These are phyloP conservation scores for Fusarium piperis DNA, from an alignment of 2,329 filamentous ascomycete genomes.

Conservation along the genomic window DNA sequence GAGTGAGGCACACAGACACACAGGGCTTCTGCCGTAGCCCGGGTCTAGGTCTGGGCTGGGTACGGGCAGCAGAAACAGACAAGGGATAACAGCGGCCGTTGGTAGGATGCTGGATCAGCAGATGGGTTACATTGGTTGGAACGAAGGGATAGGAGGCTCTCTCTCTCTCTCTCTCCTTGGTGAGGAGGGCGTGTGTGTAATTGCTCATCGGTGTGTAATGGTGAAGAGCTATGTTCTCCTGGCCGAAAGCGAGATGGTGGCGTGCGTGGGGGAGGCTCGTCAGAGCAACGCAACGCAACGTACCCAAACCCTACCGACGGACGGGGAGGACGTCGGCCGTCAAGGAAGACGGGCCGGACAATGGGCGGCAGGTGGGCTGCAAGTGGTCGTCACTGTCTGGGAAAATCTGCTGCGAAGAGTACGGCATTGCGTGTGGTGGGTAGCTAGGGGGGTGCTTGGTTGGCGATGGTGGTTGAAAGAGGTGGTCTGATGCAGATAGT, in stretches of 20 bases:
- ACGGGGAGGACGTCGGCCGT: not conserved
- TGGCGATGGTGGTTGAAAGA: conserved; percentile 18
- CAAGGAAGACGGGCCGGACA: conserved; percentile 34
- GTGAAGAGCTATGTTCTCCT: conserved; percentile 28
- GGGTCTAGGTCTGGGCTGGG: conserved; percentile 1
- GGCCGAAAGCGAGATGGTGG: conserved; percentile 38
- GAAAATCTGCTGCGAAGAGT: not conserved
- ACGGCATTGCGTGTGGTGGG: not conserved
- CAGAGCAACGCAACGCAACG: conserved; percentile 14
- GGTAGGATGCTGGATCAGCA: conserved; percentile 33
- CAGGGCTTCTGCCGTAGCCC: conserved; percentile 25
- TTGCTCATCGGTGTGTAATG: conserved; percentile 14
- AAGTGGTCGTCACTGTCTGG: conserved; percentile 5
- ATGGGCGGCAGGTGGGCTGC: conserved; percentile 26
- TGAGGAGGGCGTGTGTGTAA: conserved; percentile 35
- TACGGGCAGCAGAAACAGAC: conserved; percentile 5
- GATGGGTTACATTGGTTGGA: conserved; percentile 25
- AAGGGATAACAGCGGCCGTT: conserved; percentile 33
- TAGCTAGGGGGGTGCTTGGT: not conserved
- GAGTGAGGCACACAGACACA: conserved; percentile 13
- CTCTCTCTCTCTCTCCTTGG: not conserved
- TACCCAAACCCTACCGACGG: not conserved
- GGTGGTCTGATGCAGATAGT: conserved; percentile 32
- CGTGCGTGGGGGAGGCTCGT: conserved; percentile 36
- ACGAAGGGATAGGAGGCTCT: conserved; percentile 7